These are phyloP conservation scores for Pseudopyricularia cyperi DNA, from an alignment of 2,329 filamentous ascomycete genomes.

Conservation along the genomic window DNA sequence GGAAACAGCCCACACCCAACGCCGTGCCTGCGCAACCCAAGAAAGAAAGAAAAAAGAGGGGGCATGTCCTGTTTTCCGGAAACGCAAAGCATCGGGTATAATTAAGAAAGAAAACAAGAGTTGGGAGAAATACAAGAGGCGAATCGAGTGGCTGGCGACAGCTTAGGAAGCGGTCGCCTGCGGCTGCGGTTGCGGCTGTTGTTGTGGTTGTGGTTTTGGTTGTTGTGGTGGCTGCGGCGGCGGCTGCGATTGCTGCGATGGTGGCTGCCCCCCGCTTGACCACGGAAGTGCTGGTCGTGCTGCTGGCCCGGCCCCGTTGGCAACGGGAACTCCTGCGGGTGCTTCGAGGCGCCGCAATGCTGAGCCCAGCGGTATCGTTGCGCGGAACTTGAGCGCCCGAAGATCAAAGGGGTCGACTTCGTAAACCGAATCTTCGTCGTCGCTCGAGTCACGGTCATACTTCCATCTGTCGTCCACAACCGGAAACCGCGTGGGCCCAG, in stretches of 20 bases:
- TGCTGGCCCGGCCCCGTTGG: conserved; percentile 3
- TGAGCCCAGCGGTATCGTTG: conserved; percentile 34
- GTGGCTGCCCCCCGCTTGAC: neutral
- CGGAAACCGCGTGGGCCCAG: conserved; percentile 20
- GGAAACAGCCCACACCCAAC: neutral
- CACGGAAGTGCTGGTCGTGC: conserved; percentile 11
- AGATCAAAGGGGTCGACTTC: conserved; percentile 60
- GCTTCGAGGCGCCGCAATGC: neutral
- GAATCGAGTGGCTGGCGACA: neutral
- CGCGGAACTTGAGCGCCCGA: conserved; percentile 44
- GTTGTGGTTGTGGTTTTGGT: conserved; percentile 8
- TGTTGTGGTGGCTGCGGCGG: conserved; percentile 4
- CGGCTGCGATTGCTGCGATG: neutral
- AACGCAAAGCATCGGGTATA: neutral
- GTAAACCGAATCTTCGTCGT: conserved; percentile 64
- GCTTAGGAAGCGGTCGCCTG: conserved; percentile 4
- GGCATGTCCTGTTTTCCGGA: neutral
- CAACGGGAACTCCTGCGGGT: neutral
- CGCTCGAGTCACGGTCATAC: conserved; percentile 65
- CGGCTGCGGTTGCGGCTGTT: conserved; percentile 12
- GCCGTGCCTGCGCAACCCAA: neutral
- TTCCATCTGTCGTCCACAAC: conserved; percentile 55
- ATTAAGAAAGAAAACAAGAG: neutral
- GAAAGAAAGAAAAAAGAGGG: neutral
- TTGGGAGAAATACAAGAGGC: neutral